Percentiles rank a stretch among this genome's conserved stretches.
Evolutionary conservation across 768 basidiomycete species (phyloP).

Genomic region (Pulveroboletus sp.): DNA sequence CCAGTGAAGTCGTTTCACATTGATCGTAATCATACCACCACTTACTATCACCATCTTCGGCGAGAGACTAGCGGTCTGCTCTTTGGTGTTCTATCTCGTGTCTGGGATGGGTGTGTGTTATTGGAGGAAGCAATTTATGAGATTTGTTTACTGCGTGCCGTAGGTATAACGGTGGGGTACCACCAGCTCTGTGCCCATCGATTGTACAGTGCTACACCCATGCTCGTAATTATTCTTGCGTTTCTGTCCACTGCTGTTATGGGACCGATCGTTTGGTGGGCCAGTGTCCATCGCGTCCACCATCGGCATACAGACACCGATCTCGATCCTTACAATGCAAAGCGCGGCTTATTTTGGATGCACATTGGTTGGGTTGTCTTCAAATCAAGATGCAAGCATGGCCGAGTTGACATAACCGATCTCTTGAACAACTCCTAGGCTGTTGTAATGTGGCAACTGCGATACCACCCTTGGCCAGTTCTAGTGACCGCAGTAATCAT

Average conservation of each 20-base stretch:
- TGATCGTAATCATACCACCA: conserved; percentile 65
- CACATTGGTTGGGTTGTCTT: neutral
- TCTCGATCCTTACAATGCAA: conserved; percentile 3
- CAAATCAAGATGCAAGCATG: conserved; percentile 1
- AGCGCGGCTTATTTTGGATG: conserved; percentile 1
- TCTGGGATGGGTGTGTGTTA: neutral
- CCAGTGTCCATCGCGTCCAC: conserved; percentile 1
- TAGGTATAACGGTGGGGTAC: conserved; percentile 5
- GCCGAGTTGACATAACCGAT: conserved; percentile 3
- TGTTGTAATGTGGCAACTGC: conserved; percentile 1
- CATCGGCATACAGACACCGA: conserved; percentile 9
- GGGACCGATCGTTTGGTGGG: conserved; percentile 3
- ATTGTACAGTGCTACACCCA: neutral
- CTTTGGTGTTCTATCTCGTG: neutral
- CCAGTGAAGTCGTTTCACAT: conserved; percentile 65
- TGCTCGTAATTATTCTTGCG: neutral
- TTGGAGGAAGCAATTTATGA: neutral
- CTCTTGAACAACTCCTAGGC: conserved; percentile 1
- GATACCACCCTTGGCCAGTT: conserved; percentile 1
- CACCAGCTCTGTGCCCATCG: conserved; percentile 3
- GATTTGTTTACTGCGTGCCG: neutral
- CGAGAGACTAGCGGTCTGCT: conserved; percentile 1
- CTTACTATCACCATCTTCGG: conserved; percentile 48
- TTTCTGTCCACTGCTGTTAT: neutral
- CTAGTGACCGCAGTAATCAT: neutral